Base-by-base conservation (phyloP, 257 asterid species). In the Solanum chiquidenum region DNA sequence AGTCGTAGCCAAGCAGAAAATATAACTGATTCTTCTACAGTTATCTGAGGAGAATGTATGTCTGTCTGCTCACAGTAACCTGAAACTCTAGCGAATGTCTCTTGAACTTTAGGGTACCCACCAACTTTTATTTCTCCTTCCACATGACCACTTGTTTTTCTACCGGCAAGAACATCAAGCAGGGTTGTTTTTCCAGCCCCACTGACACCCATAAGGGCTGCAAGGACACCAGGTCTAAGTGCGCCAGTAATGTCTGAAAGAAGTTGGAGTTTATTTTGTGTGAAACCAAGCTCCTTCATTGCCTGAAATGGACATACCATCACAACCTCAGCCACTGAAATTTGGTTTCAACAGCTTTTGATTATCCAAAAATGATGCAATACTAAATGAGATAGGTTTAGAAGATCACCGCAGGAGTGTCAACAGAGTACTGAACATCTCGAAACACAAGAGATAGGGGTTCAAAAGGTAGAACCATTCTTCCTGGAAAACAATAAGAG, bases 141-240 rank as follows among this genome's bases (percentile, higher is more conserved):
- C 12, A 90, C 86, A 25, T 83, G 83, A 6, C 95, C 95, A n/a
- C 88, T 92, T 16, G 94, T 92, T 89, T 93, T 93, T 90, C 94
- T 91, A 58, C 94, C 94, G 25, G 94, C 88, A 82, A 93, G 95
- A 55, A 93, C 95, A 86, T 93, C 95, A 75, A 93, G 95, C 31
- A 93, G 94, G 55, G 94, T 93, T 2, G 95, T 93, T 91, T 93
- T 93, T 8, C 95, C 95, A 16, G 95, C 94, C 84, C 95, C 95
- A 87, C 91, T 92, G 60, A 93, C 93, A 33, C 95, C 95, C 94
- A 92, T 93, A 35, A 93, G 91, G 42, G 95, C 95, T 29, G 95
- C 92, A 23, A 93, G 94, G 60, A 93, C 89, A 58, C 95, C 95
- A n/a, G 95, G 95, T 68, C 93, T 90, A 40, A 93, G 87, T 69